Evolutionary conservation across 768 basidiomycete genomes (phyloP), one percentile per base, ranked within the genome.

Genomic region (Macrocybe gigantea): DNA sequence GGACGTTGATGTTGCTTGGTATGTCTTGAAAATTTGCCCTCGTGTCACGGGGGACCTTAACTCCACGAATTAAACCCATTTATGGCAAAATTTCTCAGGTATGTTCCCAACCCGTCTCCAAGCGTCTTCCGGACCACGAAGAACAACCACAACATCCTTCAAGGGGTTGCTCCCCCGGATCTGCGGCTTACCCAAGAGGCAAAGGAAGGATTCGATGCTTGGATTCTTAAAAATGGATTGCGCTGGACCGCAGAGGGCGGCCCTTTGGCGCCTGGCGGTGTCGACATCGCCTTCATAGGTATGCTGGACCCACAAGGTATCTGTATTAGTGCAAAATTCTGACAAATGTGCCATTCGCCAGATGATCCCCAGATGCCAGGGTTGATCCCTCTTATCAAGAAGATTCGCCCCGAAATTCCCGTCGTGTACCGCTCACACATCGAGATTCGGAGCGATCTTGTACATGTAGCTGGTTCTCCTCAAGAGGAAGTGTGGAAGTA

Each of bases 371-470:
- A 92, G 65, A 91, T 96, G 82, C 88, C 92, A 37, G 92, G 92
- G 42, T 75, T 96, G 46, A 94, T 97, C 62, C 94, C 94, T 5
- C 75, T 93, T 55, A 95, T 96, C 74, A 83, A 80, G 63, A 85
- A 86, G 70, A 71, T 84, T 46, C 77, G 87, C 49, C 92, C 93
- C 2, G 83, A 86, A 22, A 70, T 93, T 41, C 93, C 93, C 45
- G 91, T 96, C 60, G 73, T 94, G 54, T 97, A 94, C 64, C 84
- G 93, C 39, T 95, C 92, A 45, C 93, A 96, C 72, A 96, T 96
- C 52, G 93, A 97, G 70, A 93, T 88, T 55, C 84, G 86, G 41
- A 86, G 86, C 55, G 88, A 93, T 62, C 83, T 96, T 37, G 82
- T 91, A 15, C 88, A 93, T 63, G 73, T 81, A 22, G 69, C 80